These are phyloP conservation scores for Phytophthora citricola DNA, from an alignment of 352 stramenopile species.

Conservation along the genomic window DNA sequence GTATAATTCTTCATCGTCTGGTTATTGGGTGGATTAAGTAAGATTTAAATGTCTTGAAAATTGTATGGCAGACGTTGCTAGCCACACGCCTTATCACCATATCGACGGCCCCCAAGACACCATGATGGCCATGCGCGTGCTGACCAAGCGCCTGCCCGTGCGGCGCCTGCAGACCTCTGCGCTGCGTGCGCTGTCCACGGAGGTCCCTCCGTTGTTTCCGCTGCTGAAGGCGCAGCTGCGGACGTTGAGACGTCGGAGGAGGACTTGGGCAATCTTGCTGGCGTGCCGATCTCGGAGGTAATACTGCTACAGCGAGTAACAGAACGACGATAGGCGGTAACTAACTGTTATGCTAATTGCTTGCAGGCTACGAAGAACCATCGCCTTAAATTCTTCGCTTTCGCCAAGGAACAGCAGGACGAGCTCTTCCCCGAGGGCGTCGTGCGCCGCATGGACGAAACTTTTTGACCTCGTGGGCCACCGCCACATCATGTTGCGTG, in stretches of 20 bases:
- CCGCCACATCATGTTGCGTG: slow-evolving; percentile 86
- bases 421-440: slow-evolving; percentile 80
- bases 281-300: slow-evolving; percentile 66
- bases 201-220: slow-evolving; percentile 16
- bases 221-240: background rate
- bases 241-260: slow-evolving; percentile 25
- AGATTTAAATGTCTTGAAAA: slow-evolving; percentile 16
- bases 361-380: slow-evolving; percentile 64
- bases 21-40: slow-evolving; percentile 19
- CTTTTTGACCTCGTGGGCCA: slow-evolving; percentile 88
- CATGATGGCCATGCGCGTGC: slow-evolving; percentile 70
- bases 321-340: background rate
- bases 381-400: slow-evolving; percentile 81
- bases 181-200: slow-evolving; percentile 51
- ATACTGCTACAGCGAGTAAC: background rate
- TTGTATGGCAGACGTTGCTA: slow-evolving; percentile 26
- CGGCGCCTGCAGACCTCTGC: slow-evolving; percentile 33
- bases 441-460: slow-evolving; percentile 72
- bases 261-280: slow-evolving; percentile 59
- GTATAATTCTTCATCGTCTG: slow-evolving; percentile 5
- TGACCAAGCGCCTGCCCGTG: slow-evolving; percentile 42
- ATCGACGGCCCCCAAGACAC: slow-evolving; percentile 26
- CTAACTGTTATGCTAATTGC: background rate
- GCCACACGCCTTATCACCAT: slow-evolving; percentile 35
- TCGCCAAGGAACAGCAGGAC: slow-evolving; percentile 80